Evolutionary conservation across 768 basidiomycete species (phyloP), one percentile per base, ranked within the genome.

Genomic region (Podaxis rugospora): DNA sequence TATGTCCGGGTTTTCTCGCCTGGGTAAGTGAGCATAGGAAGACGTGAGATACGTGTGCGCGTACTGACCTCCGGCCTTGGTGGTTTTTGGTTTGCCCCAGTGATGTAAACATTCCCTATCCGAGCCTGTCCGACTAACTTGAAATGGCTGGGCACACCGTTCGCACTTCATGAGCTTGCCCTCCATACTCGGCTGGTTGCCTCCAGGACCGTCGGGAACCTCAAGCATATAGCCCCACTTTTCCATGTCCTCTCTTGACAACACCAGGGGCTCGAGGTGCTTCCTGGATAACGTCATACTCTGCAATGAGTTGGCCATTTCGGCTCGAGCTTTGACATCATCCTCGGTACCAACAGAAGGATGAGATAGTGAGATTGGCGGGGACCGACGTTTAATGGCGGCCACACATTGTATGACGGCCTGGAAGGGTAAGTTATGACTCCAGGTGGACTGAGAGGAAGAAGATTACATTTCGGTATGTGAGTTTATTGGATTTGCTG

Each of bases 261-360:
- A 78, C 57, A 91, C 65, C 49, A 90, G 79, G 5, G 82, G 77
- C 59, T 85, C 76, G 36, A 96, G 75, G 18, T 80, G 69, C 3
- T 47, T 13, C n/a, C 50, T 57, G 1, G 60, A 52, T 13, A 61
- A 59, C 2, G 50, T 47, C 5, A 66, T 36, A 27, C 50, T 28
- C 32, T 61, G 36, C 10, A 62, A 52, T 3, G 65, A 59, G n/a
- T 66, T 62, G 36, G 61, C 61, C 37, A 40, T 76, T 64, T 86
- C 85, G 37, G 70, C 74, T 32, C 88, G 87, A 4, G 78, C 76
- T 4, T 75, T 73, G 21, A 90, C 71, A 9, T 92, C 85, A 0
- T 72, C 81, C 47, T 90, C 87, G 0, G 90, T 93, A 18, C 93
- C 93, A 16, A 95, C 86, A 18, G 91, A 93, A 5, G 83, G 76